Evolutionary conservation across 2,329 filamentous ascomycete genomes (phyloP).

Genomic region (Pleochaeta shiraiana): DNA sequence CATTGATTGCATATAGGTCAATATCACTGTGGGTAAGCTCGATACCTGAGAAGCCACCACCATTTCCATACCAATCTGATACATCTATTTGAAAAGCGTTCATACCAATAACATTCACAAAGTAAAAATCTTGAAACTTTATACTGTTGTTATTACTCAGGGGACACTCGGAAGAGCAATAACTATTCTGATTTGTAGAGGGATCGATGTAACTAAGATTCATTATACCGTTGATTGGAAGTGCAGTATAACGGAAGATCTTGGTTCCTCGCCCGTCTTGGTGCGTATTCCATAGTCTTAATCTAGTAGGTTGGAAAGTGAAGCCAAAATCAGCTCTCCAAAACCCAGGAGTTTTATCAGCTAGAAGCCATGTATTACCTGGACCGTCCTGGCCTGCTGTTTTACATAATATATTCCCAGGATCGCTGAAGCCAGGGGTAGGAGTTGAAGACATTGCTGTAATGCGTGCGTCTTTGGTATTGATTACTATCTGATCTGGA

Average conservation of each 20-base stretch:
- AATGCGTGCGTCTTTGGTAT: conserved; percentile 59
- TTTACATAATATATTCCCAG: conserved; percentile 67
- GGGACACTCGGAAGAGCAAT: conserved; percentile 70
- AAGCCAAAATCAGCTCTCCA: conserved; percentile 74
- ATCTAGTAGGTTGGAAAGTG: conserved; percentile 65
- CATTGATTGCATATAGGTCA: conserved; percentile 61
- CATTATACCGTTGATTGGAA: conserved; percentile 82
- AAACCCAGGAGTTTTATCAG: conserved; percentile 51
- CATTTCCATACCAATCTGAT: conserved; percentile 65
- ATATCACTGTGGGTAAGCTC: conserved; percentile 75
- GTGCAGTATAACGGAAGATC: conserved; percentile 66
- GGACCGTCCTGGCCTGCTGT: conserved; percentile 39
- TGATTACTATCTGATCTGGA: conserved; percentile 59
- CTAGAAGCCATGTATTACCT: conserved; percentile 67
- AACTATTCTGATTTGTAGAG: conserved; percentile 38
- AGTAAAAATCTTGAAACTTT: conserved; percentile 70
- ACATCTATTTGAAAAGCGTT: conserved; percentile 68
- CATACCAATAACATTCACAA: conserved; percentile 80
- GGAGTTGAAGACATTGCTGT: conserved; percentile 40
- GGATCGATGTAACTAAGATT: conserved; percentile 84
- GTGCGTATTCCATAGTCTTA: conserved; percentile 76
- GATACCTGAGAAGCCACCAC: conserved; percentile 68
- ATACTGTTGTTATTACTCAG: conserved; percentile 46
- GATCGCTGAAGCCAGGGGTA: conserved; percentile 45
- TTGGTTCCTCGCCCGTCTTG: conserved; percentile 68